Base-by-base conservation (phyloP, 2,329 filamentous ascomycete species). In the Acephala macrosclerotiorum region DNA sequence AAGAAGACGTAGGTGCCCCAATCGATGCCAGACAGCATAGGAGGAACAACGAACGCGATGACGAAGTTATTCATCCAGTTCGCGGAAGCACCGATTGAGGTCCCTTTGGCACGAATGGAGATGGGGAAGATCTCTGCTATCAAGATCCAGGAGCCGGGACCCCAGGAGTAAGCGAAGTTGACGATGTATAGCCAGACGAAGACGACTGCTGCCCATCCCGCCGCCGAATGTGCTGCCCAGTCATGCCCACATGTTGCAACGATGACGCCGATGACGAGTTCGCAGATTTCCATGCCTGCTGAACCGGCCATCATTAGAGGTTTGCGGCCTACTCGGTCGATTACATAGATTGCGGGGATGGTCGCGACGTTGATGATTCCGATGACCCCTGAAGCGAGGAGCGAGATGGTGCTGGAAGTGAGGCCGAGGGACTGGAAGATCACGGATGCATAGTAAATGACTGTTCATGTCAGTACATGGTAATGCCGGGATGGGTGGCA, bases 1-100 rank as follows among this genome's bases (percentile, higher is more conserved):
- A 87, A 87, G 76, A 87, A 85, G 66, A 86, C 82, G 69, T 85
- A 87, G 0, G 84, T 84, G 20, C 84, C 84, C 75, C 81, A 85
- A 14, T 77, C 69, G 66, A 78, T 79, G 29, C 66, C 66, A 47
- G 72, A 69, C 8, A 79, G 70, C 78, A 80, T 83, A 14, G 79
- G 76, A 1, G 81, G 81, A 0, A 80, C 78, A 57, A 79, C 80
- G 49, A 82, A 80, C 3, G 80, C 80, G n/a, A 84, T 78, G 55
- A 79, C 77, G 45, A 83, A 84, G 70, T 83, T 82, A 73, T 78
- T 80, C 36, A 68, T 67, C 80, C 80, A 82, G 71, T 81, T 81
- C 66, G 76, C 78, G 0, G 78, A 80, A 0, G 80, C 79, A 3
- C 78, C 79, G 25, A 82, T 80, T 0, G 78, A 79, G 1, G 77